Conservation (phyloP, 179 eudicot genomes). For the Sideroxylon spinosum region DNA sequence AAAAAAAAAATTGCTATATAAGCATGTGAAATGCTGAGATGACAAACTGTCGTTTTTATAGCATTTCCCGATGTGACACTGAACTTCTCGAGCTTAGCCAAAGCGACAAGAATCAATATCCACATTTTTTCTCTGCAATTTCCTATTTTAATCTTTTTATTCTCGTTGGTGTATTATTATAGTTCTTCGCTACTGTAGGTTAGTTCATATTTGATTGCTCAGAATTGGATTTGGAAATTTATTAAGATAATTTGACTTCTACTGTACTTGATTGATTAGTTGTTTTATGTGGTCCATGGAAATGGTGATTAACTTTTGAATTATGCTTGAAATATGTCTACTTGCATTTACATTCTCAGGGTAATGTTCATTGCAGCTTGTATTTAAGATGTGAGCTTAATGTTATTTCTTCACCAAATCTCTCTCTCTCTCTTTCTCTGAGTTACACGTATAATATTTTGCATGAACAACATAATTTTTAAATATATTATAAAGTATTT, state of each 20-base stretch:
- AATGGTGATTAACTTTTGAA: background rate
- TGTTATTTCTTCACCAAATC: too few relatives aligned
- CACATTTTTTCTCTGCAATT: background rate
- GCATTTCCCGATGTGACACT: background rate
- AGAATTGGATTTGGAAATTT: conserved; percentile 10
- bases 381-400: too few relatives aligned
- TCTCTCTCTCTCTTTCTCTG: too few relatives aligned
- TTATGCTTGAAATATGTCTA: too few relatives aligned
- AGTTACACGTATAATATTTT: too few relatives aligned
- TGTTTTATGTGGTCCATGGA: background rate
- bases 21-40: conserved; percentile 1
- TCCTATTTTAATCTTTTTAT: background rate
- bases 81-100: background rate
- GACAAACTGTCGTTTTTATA: background rate
- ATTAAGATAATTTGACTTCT: background rate
- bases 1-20: too few relatives aligned
- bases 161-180: background rate
- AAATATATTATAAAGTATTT: too few relatives aligned
- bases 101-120: background rate
- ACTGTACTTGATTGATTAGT: background rate
- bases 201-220: conserved; percentile 7
- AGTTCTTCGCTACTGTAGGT: conserved; percentile 1
- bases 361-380: too few relatives aligned
- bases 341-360: too few relatives aligned
- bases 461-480: too few relatives aligned